These are phyloP conservation scores for Sequoiadendron giganteum DNA, from an alignment of 75 land plant species.

Conservation along the genomic window DNA sequence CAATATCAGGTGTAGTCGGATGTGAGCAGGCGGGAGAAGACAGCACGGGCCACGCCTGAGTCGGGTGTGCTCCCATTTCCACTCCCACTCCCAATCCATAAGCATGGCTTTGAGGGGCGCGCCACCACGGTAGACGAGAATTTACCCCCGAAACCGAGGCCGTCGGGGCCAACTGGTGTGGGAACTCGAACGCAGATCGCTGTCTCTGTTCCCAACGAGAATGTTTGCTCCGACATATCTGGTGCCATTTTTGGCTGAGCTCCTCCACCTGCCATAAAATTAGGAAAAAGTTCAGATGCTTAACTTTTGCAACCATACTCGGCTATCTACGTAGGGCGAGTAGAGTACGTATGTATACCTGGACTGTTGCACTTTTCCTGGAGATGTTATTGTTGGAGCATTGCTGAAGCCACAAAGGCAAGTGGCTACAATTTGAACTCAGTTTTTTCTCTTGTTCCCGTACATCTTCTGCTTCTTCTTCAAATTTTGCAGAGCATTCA, in stretches of 20 bases:
- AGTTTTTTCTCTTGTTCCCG: not conserved
- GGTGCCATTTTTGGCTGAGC: conserved; percentile 50
- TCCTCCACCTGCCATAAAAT: conserved; percentile 4
- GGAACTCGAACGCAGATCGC: not conserved
- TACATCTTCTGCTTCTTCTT: conserved; percentile 25
- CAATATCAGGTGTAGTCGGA: not conserved
- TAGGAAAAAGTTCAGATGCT: not conserved
- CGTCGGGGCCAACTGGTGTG: not conserved
- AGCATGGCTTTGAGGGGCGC: not conserved
- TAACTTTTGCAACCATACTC: not conserved
- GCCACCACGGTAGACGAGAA: not conserved
- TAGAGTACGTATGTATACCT: not conserved
- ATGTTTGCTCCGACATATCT: conserved; percentile 30
- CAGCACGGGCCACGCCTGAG: not conserved
- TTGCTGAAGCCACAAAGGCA: conserved; percentile 63
- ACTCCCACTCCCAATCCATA: not conserved
- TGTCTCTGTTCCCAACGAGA: not conserved
- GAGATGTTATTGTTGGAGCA: too few species aligned
- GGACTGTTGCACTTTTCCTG: not conserved
- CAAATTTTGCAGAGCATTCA: conserved; percentile 48
- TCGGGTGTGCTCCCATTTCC: not conserved
- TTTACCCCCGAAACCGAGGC: not conserved
- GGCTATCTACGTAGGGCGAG: not conserved
- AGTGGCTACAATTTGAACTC: not conserved
- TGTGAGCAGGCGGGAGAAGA: not conserved